Base-by-base conservation (phyloP, 2,329 filamentous ascomycete species). In the Cyclaneusma minus region DNA sequence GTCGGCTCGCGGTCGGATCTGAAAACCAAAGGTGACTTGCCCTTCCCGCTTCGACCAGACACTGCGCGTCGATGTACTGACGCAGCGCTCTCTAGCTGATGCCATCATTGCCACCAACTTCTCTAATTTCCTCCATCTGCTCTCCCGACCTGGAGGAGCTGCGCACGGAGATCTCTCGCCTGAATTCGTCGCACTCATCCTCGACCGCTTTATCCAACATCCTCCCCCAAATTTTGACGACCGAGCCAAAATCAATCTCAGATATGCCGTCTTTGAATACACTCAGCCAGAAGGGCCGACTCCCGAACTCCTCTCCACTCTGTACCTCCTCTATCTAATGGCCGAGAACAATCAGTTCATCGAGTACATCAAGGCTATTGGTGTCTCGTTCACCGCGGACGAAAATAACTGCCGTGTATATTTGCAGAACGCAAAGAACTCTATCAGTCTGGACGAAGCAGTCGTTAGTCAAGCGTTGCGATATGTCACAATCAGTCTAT, bases 141-240 rank as follows among this genome's bases (percentile, higher is more conserved):
- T 94, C 29, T 73, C 79, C 17, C 67, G 66, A 24, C 62, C 73
- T 9, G 64, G 64, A 31, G 58, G 68, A 37, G 62, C 67, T 27
- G 64, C 69, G 21, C 70, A 79, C 41, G 64, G 74, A 36, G 74
- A 80, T 33, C 51, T 85, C 28, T 62, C 60, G 7, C 61, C 75
- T 16, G 55, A 68, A 21, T 83, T 89, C 45, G 64, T 94, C 33
- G 79, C 80, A 25, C 59, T 75, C 32, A 75, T 92, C 31, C 62
- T 94, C 50, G 82, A 93, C 49, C 79, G 82, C 39, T 79, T 91
- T 41, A 73, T 92, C 29, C 75, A 89, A 50, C 75, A 85, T 40
- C 83, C 85, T 27, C 83, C 84, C 16, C 80, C 79, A 14, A 83
- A 77, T 49, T 91, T 91, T 57, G 81, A 79, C 42, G 71, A 83